Conservation (phyloP, 768 basidiomycete genomes). For the Boletus reticulatus region DNA sequence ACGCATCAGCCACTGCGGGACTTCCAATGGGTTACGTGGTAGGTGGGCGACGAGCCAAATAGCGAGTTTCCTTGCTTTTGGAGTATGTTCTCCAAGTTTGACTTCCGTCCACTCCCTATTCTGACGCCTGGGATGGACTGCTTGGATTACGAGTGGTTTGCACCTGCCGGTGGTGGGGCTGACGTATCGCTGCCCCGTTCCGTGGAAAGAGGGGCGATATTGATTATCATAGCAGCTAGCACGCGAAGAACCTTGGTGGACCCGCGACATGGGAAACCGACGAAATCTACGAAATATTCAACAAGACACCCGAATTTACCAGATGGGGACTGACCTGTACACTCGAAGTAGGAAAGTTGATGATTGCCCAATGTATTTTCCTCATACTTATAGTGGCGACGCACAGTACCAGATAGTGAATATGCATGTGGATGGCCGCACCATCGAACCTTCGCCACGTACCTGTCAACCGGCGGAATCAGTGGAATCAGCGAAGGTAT, state of each 20-base stretch:
- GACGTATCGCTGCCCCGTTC: conserved; percentile 17
- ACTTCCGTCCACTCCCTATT: too few relatives aligned
- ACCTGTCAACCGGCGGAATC: too few relatives aligned
- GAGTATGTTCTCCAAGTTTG: not conserved
- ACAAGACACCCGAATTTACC: not conserved
- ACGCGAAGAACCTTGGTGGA: too few relatives aligned
- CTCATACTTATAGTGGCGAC: conserved; percentile 1
- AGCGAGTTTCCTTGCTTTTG: conserved; percentile 12
- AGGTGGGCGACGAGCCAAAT: conserved; percentile 14
- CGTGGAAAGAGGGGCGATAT: conserved; percentile 14
- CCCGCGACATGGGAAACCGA: too few relatives aligned
- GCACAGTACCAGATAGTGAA: too few relatives aligned
- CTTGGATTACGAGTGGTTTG: conserved; percentile 23
- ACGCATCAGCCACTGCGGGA: conserved; percentile 10
- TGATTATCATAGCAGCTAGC: conserved; percentile 20
- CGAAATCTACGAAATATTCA: not conserved
- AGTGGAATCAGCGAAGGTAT: too few relatives aligned
- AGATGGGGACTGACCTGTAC: conserved; percentile 1
- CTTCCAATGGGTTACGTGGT: too few relatives aligned
- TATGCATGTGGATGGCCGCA: too few relatives aligned
- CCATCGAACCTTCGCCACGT: too few relatives aligned
- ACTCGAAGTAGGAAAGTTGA: not conserved
- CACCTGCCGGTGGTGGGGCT: conserved; percentile 24
- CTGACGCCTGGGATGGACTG: conserved; percentile 12
- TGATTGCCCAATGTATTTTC: not conserved